Evolutionary conservation across 371 early-diverging fungal genomes (phyloP), one percentile per base, ranked within the genome.

Genomic region (Mortierella sp.): DNA sequence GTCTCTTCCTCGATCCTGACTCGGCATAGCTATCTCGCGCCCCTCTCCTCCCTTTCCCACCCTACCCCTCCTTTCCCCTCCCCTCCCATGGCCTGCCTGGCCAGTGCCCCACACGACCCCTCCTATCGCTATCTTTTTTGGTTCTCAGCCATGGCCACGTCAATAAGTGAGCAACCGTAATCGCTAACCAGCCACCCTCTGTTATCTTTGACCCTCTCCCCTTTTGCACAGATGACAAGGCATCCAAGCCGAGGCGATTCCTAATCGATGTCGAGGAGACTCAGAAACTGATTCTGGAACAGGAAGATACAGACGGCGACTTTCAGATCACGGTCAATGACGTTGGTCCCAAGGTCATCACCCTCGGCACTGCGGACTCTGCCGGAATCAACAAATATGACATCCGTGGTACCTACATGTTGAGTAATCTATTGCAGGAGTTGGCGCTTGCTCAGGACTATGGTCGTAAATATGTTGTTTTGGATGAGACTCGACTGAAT

Each of bases 291-390:
- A 87, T 98, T 15, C 82, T 98, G 43, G 91, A 86, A 61, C 98
- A 98, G 74, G 98, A 98, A 82, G 99, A 98, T 81, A 96, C 97
- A 0, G 94, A 97, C 81, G 95, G 95, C 19, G 95, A 98, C 73
- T 93, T 87, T 70, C 98, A 97, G 79, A 97, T 98, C 71, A 98
- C 98, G 0, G 86, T 98, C 57, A 90, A 93, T 55, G 99, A 98
- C 82, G 69, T 85, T 7, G 99, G 99, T 0, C 98, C 99, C 26
- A 98, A 98, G 74, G 85, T 91, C 3, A 88, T 98, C 71, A 85
- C 88, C 3, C 86, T 98, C 28, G 95, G 95, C 19, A 96, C 98
- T 0, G 94, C 94, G 2, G 92, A 91, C 71, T 94, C 94, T 9
- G 92, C 88, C 50, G 98, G 98, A 11, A 94, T 89, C 85, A 86